Conservation (phyloP, 176 grass and related monocot genomes). For the Phoenix dactylifera region DNA sequence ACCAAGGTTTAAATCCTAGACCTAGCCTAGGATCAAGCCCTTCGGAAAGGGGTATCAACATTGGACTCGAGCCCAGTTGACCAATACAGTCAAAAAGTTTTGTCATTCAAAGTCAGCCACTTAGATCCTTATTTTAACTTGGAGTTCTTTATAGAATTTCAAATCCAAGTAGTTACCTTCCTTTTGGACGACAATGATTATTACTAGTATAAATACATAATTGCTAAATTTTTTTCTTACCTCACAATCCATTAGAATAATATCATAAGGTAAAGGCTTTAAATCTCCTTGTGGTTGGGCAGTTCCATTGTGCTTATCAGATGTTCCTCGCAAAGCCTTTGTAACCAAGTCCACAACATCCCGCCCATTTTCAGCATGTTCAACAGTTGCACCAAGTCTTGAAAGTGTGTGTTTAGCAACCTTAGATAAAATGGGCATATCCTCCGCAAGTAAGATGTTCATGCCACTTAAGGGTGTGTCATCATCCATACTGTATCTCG, state of each 20-base stretch:
- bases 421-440: constrained; percentile 24
- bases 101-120: too few relatives aligned
- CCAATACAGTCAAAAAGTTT: too few relatives aligned
- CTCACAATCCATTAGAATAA: constrained; percentile 80
- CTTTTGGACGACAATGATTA: too few relatives aligned
- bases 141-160: too few relatives aligned
- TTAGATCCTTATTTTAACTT: too few relatives aligned
- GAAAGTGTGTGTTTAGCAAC: constrained; percentile 33
- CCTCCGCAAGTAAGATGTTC: constrained; percentile 50
- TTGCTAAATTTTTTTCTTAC: constrained; percentile 24
- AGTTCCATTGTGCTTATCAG: not conserved
- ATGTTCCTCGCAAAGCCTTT: constrained; percentile 27
- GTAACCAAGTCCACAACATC: constrained; percentile 39
- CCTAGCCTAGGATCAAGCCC: too few relatives aligned
- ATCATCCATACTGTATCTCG: not conserved
- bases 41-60: too few relatives aligned
- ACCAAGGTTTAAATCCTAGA: too few relatives aligned
- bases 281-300: constrained; percentile 4
- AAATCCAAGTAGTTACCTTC: too few relatives aligned
- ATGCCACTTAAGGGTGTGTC: constrained; percentile 42
- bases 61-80: too few relatives aligned
- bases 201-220: not conserved
- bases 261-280: constrained; percentile 23
- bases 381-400: constrained; percentile 47
- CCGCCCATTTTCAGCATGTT: constrained; percentile 32